A percentile compares a stretch with the other conserved stretches of the same genome.
phyloP scores from a whole-genome alignment of 495 filamentous ascomycete genomes.

The Hypoxylon intermedium region DNA sequence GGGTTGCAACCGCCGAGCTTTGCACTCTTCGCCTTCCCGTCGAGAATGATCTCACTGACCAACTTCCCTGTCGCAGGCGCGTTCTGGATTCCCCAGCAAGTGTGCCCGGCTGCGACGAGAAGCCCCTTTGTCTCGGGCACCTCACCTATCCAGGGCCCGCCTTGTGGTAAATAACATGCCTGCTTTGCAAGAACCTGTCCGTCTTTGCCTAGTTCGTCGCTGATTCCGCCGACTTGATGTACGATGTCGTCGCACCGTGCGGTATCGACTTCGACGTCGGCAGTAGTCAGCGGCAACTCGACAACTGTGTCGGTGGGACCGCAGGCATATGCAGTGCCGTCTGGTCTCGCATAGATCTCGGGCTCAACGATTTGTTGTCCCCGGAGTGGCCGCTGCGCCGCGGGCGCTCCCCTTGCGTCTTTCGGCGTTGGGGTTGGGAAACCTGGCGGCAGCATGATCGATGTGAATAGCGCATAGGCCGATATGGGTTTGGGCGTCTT shows the following conservation, averaged over 20 bases:
- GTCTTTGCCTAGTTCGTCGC: slow-evolving; percentile 68
- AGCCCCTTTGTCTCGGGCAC: slow-evolving; percentile 71
- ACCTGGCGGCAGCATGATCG: slow-evolving; percentile 71
- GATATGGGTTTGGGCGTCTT: slow-evolving; percentile 66
- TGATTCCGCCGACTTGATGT: slow-evolving; percentile 72
- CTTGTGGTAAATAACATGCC: slow-evolving; percentile 82
- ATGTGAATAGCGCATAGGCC: slow-evolving; percentile 81
- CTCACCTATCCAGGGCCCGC: slow-evolving; percentile 75
- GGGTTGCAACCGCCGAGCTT: slow-evolving; percentile 47
- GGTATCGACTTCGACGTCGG: slow-evolving; percentile 75
- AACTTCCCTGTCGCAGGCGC: slow-evolving; percentile 82
- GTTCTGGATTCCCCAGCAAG: slow-evolving; percentile 93
- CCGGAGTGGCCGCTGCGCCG: slow-evolving; percentile 32
- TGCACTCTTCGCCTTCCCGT: slow-evolving; percentile 74
- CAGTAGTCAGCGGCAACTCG: slow-evolving; percentile 70
- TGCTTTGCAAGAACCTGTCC: slow-evolving; percentile 75
- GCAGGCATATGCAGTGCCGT: slow-evolving; percentile 84
- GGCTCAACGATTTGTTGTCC: slow-evolving; percentile 66
- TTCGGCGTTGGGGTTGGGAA: slow-evolving; percentile 44
- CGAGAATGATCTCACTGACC: slow-evolving; percentile 79
- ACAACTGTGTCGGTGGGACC: slow-evolving; percentile 71
- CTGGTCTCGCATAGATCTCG: slow-evolving; percentile 88
- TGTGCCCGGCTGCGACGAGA: slow-evolving; percentile 81
- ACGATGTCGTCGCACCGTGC: slow-evolving; percentile 79
- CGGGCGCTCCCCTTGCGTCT: slow-evolving; percentile 47